These are phyloP conservation scores for Moesziomyces parantarcticus DNA, from an alignment of 1,284 basidiomycete genomes.

Conservation along the genomic window DNA sequence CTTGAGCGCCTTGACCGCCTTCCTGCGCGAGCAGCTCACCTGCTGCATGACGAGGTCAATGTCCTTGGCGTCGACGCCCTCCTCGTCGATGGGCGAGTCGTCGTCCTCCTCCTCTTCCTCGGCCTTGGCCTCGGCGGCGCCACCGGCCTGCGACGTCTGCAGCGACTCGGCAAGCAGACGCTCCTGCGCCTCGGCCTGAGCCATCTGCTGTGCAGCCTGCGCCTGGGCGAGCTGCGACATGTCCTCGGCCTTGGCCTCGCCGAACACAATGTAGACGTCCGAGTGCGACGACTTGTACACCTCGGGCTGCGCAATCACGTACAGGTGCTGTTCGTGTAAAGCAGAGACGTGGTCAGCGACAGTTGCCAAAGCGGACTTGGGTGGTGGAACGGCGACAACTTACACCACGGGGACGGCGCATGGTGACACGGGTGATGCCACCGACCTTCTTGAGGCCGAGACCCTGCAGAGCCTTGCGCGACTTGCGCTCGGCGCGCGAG, in stretches of 20 bases:
- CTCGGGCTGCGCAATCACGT: slow-evolving; percentile 92
- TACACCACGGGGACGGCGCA: slow-evolving; percentile 93
- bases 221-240: slow-evolving; percentile 86
- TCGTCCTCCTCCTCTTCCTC: slow-evolving; percentile 68
- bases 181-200: slow-evolving; percentile 72
- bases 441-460: slow-evolving; percentile 79
- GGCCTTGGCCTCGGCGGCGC: slow-evolving; percentile 42
- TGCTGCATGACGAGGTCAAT: slow-evolving; percentile 91
- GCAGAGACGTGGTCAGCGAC: not conserved
- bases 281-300: slow-evolving; percentile 97
- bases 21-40: slow-evolving; percentile 67
- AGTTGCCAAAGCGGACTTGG: not conserved
- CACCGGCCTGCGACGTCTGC: slow-evolving; percentile 36
- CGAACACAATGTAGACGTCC: slow-evolving; percentile 98
- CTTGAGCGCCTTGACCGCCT: slow-evolving; percentile 68
- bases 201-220: slow-evolving; percentile 84
- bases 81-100: slow-evolving; percentile 68
- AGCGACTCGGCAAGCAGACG: slow-evolving; percentile 73
- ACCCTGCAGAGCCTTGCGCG: slow-evolving; percentile 65
- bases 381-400: slow-evolving; percentile 58
- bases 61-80: slow-evolving; percentile 84
- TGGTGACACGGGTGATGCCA: slow-evolving; percentile 92
- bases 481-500: slow-evolving; percentile 70
- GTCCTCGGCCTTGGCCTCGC: slow-evolving; percentile 97
- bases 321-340: slow-evolving; percentile 75